A percentile compares a stretch with the other conserved stretches of the same genome.
These are phyloP conservation scores for Posidonia oceanica DNA, from an alignment of 116 monocot species.

Conservation along the genomic window DNA sequence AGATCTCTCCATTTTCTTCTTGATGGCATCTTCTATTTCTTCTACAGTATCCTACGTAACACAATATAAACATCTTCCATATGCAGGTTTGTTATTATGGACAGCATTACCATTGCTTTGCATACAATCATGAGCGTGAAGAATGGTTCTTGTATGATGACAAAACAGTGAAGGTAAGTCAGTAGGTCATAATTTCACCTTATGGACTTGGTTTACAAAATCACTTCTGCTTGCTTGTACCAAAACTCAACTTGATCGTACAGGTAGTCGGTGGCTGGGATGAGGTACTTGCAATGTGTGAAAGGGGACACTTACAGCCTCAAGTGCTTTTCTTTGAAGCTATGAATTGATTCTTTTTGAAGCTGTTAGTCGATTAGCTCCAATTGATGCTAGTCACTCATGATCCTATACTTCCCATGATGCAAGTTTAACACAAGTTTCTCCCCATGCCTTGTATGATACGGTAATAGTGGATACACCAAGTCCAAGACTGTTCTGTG, in stretches of 20 bases:
- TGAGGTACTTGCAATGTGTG: slow-evolving; percentile 68
- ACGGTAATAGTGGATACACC: not conserved
- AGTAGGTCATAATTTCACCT: not conserved
- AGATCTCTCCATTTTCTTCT: too few relatives aligned
- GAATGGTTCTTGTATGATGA: slow-evolving; percentile 95
- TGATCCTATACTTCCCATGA: not conserved
- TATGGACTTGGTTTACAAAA: not conserved
- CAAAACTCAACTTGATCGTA: not conserved
- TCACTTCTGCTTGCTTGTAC: not conserved
- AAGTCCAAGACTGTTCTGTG: not conserved
- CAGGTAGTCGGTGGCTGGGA: slow-evolving; percentile 80
- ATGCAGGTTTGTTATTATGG: slow-evolving; percentile 74
- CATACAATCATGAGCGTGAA: slow-evolving; percentile 28
- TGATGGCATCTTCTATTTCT: too few relatives aligned
- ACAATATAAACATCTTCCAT: not conserved
- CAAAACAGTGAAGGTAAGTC: slow-evolving; percentile 76
- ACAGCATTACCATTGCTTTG: slow-evolving; percentile 78
- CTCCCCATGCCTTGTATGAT: not conserved
- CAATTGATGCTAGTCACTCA: not conserved
- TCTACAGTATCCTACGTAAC: too few relatives aligned
- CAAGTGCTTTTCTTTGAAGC: slow-evolving; percentile 93
- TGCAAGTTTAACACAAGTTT: slow-evolving; percentile 2
- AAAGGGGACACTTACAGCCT: slow-evolving; percentile 84
- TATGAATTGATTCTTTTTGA: slow-evolving; percentile 15
- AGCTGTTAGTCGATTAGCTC: not conserved